phyloP scores from a whole-genome alignment of 2,329 filamentous ascomycete species.

The Colletotrichum nymphaeae region DNA sequence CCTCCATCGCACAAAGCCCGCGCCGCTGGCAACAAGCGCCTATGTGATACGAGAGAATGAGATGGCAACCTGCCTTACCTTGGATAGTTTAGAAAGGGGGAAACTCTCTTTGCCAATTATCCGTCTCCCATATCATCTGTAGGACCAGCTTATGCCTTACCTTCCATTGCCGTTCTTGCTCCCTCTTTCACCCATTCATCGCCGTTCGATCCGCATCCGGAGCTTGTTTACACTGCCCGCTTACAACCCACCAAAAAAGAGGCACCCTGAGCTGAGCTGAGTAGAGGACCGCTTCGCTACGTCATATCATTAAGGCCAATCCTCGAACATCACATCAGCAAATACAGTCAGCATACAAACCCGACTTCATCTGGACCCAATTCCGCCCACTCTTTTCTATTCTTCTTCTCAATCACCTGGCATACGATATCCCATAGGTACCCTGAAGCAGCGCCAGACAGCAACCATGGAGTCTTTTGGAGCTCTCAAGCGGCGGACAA shows the following conservation, averaged over 20 bases:
- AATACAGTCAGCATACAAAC: constrained; percentile 27
- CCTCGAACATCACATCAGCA: constrained; percentile 14
- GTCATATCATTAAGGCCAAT: constrained; percentile 25
- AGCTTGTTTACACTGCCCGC: not conserved
- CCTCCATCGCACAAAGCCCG: constrained; percentile 13
- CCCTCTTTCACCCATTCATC: not conserved
- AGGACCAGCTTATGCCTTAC: not conserved
- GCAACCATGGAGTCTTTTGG: constrained; percentile 63
- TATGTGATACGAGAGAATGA: constrained; percentile 23
- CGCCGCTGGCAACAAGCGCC: constrained; percentile 16
- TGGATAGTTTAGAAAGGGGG: not conserved
- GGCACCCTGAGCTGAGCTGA: not conserved
- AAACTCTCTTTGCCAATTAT: not conserved
- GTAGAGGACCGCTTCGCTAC: constrained; percentile 29
- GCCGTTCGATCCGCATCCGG: constrained; percentile 15
- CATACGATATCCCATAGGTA: not conserved
- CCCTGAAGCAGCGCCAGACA: not conserved
- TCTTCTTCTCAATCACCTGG: not conserved
- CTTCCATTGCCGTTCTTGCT: not conserved
- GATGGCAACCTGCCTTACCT: not conserved
- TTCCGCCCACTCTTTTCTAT: not conserved
- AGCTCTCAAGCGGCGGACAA: constrained; percentile 65
- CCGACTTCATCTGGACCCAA: constrained; percentile 27
- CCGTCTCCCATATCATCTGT: not conserved
- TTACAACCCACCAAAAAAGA: constrained; percentile 12